Base-by-base conservation (phyloP, 2,329 filamentous ascomycete genomes). In the Trichoderma brevicompactum region DNA sequence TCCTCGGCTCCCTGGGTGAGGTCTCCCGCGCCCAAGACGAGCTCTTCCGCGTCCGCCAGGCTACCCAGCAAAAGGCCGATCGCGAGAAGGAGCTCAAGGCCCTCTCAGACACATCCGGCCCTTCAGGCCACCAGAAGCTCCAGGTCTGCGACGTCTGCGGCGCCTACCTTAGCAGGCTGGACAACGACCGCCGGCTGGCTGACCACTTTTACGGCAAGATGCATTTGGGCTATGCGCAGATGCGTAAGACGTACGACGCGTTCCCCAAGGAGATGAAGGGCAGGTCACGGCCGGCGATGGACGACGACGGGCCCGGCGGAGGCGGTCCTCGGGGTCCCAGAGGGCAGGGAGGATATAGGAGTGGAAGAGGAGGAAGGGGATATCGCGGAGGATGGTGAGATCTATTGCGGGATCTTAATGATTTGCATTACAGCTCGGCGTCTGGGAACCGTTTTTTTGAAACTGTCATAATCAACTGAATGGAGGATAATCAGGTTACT, bases 181-280 rank as follows among this genome's bases (percentile, higher is more conserved):
- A 99, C 76, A 99, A 99, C 75, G 95, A 99, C 77, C 87, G 95
- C 41, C 86, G 95, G 36, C 78, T 99, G 74, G 95, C 95, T 19
- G 95, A 99, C 76, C 95, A 99, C 77, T 99, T 99, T 76, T 98
- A 97, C 78, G 95, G 95, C 23, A 99, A 99, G 83, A 99, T 99
- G 95, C 95, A 99, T 75, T 81, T 99, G 65, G 95, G 95, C 0
- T 99, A 98, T 76, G 95, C 95, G 15, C 92, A 97, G 79, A 99
- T 99, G 95, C 88, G 95, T 72, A 96, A 95, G 83, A 95, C 93
- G 3, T 93, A 87, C 73, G 93, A 97, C 64, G 82, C 86, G n/a
- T 87, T 99, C 68, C 90, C 90, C 59, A 93, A 93, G 78, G 93
- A 97, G 75, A 83, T 97, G 78, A 91, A 92, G 74, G 89, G 89